Conservation (phyloP, 495 filamentous ascomycete species). For the Aspergillus funiculosus region DNA sequence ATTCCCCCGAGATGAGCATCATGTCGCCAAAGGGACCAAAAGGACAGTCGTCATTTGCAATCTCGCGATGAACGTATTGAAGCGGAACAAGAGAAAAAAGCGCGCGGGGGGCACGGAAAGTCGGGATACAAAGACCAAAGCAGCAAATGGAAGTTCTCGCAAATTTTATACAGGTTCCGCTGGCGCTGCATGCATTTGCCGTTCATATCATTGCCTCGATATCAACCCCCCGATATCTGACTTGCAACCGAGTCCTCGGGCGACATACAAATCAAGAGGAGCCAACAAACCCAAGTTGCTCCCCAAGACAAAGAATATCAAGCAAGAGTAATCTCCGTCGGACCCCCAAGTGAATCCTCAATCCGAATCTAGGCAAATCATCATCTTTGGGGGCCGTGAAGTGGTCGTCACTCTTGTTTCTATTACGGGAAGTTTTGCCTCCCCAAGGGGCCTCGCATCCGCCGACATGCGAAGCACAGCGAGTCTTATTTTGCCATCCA, state of each 20-base stretch:
- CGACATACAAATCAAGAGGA: constrained; percentile 9
- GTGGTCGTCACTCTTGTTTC: too few relatives aligned
- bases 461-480: too few relatives aligned
- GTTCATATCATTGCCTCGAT: constrained; percentile 7
- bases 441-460: too few relatives aligned
- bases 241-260: neutral
- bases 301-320: neutral
- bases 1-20: neutral
- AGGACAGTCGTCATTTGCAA: neutral
- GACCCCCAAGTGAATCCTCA: neutral
- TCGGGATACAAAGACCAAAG: neutral
- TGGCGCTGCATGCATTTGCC: constrained; percentile 8
- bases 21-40: neutral
- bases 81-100: constrained; percentile 1
- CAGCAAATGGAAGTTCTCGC: neutral
- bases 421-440: too few relatives aligned
- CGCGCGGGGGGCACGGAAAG: neutral
- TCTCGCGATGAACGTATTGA: too few relatives aligned
- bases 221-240: neutral
- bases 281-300: too few relatives aligned
- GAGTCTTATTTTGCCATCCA: constrained; percentile 2
- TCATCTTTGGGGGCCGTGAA: too few relatives aligned
- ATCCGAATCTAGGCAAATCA: constrained; percentile 4
- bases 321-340: too few relatives aligned
- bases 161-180: constrained; percentile 5